Evolutionary conservation across 1,139 yeast species (phyloP).

Genomic region (Hyphopichia burtonii): DNA sequence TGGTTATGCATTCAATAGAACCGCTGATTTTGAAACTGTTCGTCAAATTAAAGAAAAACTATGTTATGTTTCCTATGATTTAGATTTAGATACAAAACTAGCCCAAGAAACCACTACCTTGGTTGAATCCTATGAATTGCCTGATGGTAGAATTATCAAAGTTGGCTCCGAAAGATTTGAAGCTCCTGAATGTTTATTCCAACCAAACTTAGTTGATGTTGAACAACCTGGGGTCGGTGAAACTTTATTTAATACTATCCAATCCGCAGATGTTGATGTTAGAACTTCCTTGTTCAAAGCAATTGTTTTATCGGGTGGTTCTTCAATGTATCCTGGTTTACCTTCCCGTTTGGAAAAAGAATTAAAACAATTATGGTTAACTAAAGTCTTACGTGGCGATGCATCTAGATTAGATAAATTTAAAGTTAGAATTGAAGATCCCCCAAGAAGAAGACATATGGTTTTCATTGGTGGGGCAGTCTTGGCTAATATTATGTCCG

Average conservation of each 20-base stretch:
- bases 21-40: constrained; percentile 97
- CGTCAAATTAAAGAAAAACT: constrained; percentile 96
- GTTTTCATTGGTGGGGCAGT: constrained; percentile 99
- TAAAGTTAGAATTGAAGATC: constrained; percentile 96
- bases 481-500: constrained; percentile 96
- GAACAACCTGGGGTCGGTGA: constrained; percentile 98
- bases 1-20: constrained; percentile 96
- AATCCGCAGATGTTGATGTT: constrained; percentile 90
- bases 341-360: constrained; percentile 96
- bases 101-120: constrained; percentile 93
- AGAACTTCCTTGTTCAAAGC: constrained; percentile 88
- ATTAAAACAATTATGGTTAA: constrained; percentile 92
- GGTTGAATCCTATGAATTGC: constrained; percentile 88
- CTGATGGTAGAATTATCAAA: constrained; percentile 93
- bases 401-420: constrained; percentile 85
- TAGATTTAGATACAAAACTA: constrained; percentile 81
- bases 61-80: constrained; percentile 92
- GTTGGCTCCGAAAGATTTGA: constrained; percentile 96
- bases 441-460: constrained; percentile 99
- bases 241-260: constrained; percentile 84
- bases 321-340: constrained; percentile 98
- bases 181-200: constrained; percentile 98
- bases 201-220: constrained; percentile 93
- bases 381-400: constrained; percentile 83
- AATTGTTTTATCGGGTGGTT: constrained; percentile 94